A percentile compares a stretch with the other conserved stretches of the same genome.
Evolutionary conservation across 2,329 filamentous ascomycete species (phyloP).

Genomic region (Plenodomus lindquistii): DNA sequence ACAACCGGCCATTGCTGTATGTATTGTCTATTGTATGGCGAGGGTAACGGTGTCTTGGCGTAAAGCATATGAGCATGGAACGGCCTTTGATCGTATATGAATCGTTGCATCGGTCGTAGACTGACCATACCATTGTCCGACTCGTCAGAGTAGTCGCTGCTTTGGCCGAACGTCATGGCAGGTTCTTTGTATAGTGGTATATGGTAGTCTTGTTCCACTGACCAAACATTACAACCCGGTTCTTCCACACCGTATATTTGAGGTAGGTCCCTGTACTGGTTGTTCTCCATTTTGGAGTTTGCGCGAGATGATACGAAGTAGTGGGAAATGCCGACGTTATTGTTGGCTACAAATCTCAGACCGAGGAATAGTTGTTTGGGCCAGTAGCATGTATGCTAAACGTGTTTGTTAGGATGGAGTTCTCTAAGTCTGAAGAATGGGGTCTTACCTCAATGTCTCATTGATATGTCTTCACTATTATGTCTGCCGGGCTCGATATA

Average conservation of each 20-base stretch:
- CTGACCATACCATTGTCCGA: slow-evolving; percentile 25
- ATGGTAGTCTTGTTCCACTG: slow-evolving; percentile 13
- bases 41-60: slow-evolving; percentile 27
- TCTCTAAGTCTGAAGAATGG: too few relatives aligned
- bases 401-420: too few relatives aligned
- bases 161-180: slow-evolving; percentile 14
- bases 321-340: not conserved
- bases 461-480: too few relatives aligned
- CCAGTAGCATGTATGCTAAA: too few relatives aligned
- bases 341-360: not conserved
- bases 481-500: not conserved
- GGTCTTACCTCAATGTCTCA: too few relatives aligned
- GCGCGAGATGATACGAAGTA: slow-evolving; percentile 1
- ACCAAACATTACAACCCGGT: slow-evolving; percentile 14
- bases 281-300: slow-evolving; percentile 14
- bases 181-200: slow-evolving; percentile 17
- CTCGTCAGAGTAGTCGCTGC: slow-evolving; percentile 21
- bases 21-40: slow-evolving; percentile 19
- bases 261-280: slow-evolving; percentile 37
- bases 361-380: too few relatives aligned
- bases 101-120: slow-evolving; percentile 41
- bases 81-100: slow-evolving; percentile 35
- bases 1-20: slow-evolving; percentile 26
- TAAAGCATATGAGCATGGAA: slow-evolving; percentile 32
- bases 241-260: slow-evolving; percentile 35